Percentiles rank a stretch among this genome's conserved stretches.
phyloP scores from a whole-genome alignment of 192 early-diverging fungal species.

The Coemansia sp. region DNA sequence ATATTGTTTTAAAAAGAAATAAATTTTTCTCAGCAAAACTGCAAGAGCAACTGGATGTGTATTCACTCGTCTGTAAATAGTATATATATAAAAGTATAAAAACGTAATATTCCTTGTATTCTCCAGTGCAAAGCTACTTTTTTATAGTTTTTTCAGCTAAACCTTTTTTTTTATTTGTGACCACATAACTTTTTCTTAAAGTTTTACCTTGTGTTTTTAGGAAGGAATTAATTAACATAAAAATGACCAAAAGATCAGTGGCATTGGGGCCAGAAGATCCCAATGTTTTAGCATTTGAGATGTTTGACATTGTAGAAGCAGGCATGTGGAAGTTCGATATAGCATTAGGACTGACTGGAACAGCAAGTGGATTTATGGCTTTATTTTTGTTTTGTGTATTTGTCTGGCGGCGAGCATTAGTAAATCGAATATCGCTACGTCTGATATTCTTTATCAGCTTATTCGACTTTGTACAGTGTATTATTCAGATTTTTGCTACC shows the following conservation, averaged over 20 bases:
- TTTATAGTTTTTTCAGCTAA: background rate
- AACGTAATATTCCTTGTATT: background rate
- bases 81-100: background rate
- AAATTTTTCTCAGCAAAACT: background rate
- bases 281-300: background rate
- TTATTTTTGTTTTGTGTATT: slow-evolving; percentile 21
- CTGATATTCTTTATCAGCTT: slow-evolving; percentile 29
- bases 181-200: background rate
- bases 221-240: background rate
- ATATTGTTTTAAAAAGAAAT: background rate
- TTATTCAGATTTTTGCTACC: slow-evolving; percentile 4
- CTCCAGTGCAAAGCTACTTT: background rate
- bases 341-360: slow-evolving; percentile 2
- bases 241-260: background rate
- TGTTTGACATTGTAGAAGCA: background rate
- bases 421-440: slow-evolving; percentile 33
- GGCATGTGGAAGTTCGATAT: slow-evolving; percentile 1
- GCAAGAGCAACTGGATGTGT: background rate
- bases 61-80: background rate
- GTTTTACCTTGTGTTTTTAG: background rate
- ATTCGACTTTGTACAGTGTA: slow-evolving; percentile 25
- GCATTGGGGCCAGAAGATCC: slow-evolving; percentile 16
- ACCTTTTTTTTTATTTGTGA: background rate
- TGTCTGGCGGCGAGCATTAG: slow-evolving; percentile 30
- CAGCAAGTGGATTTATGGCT: slow-evolving; percentile 17